Base-by-base conservation (phyloP, 2,329 filamentous ascomycete genomes). In the Aspergillus transmontanensis region DNA sequence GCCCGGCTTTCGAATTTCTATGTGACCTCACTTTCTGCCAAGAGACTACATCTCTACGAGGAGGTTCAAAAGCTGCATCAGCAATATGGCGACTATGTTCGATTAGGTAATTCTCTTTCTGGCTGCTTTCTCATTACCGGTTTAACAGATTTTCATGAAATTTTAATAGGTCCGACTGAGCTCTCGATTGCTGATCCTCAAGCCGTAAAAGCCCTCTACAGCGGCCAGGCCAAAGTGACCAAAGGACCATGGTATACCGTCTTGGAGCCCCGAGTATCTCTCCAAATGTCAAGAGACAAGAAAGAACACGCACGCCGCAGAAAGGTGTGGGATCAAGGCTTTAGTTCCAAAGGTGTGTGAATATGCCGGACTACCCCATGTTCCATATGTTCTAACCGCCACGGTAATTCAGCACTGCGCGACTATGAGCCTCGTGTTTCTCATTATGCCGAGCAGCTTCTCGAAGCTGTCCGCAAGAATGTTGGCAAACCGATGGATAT, bases 241-340 rank as follows among this genome's bases (percentile, higher is more conserved):
- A 74, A 74, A 57, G 68, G 69, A 2, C 64, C 68, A 16, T 74
- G 72, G 68, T 76, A 76, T 55, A 67, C 67, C 48, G 39, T 67
- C 6, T 59, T 63, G 34, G 60, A 68, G 19, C 66, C 71, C 6
- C 58, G 62, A 9, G 36, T 68, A n/a, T 71, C 69, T 2, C 55
- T 76, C 1, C 65, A 69, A 6, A 68, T 62, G 30, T 64, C 59
- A 6, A 62, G 74, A n/a, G 65, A 72, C 39, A 68, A 68, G 10
- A 57, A 59, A 26, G 59, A 56, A 3, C 74, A 70, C 26, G 48
- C 59, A 2, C 57, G 43, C 5, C 46, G 63, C 10, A 51, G 65
- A 23, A 68, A 76, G 50, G 63, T 71, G 28, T 76, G 75, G 74
- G 74, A 76, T 61, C 70, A 69, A 16, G 75, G 66, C 1, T 77